A percentile compares a stretch with the other conserved stretches of the same genome.
phyloP scores from a whole-genome alignment of 768 basidiomycete genomes.

The Fomitopsis pulvina region DNA sequence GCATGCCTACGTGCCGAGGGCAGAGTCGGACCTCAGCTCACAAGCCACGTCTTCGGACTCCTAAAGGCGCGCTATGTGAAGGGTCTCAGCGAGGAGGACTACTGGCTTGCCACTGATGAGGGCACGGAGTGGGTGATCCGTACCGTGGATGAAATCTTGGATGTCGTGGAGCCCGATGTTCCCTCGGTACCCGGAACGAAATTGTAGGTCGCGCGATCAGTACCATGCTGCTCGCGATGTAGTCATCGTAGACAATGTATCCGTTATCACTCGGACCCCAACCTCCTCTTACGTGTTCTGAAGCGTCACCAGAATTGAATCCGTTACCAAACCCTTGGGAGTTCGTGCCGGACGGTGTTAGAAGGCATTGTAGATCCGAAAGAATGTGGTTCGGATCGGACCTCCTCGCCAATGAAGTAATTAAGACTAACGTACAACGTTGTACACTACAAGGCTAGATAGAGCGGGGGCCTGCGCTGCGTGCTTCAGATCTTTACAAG shows the following conservation, averaged over 20 bases:
- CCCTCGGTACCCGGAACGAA: slow-evolving; percentile 39
- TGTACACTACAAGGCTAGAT: slow-evolving; percentile 46
- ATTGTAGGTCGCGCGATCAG: slow-evolving; percentile 35
- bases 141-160: slow-evolving; percentile 74
- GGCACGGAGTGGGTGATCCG: slow-evolving; percentile 87
- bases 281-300: neutral
- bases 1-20: slow-evolving; percentile 82
- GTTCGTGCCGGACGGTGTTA: neutral
- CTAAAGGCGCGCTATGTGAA: slow-evolving; percentile 70
- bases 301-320: neutral
- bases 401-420: neutral
- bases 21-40: slow-evolving; percentile 80
- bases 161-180: slow-evolving; percentile 51
- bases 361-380: neutral
- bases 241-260: neutral
- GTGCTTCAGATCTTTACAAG: slow-evolving; percentile 1
- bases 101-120: slow-evolving; percentile 78
- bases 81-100: slow-evolving; percentile 60
- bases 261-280: neutral
- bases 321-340: neutral
- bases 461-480: neutral
- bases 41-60: slow-evolving; percentile 84
- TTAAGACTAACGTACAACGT: slow-evolving; percentile 25
- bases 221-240: neutral
- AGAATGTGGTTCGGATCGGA: neutral